Evolutionary conservation across 2,329 filamentous ascomycete species (phyloP).

Genomic region (Tolypocladium guangdongense): DNA sequence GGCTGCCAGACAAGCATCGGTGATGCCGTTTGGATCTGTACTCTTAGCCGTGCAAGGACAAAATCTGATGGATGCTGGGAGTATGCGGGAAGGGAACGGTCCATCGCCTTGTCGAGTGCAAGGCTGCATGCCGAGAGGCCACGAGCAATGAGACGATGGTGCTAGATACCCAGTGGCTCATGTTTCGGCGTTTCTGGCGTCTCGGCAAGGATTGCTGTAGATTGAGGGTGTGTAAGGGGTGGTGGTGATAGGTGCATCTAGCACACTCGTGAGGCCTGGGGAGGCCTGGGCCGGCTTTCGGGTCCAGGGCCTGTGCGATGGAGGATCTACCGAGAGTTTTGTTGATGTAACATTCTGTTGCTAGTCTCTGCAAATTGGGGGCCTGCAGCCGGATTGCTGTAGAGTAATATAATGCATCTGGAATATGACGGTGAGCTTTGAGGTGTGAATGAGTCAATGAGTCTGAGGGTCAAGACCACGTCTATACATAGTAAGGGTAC

Average conservation of each 20-base stretch:
- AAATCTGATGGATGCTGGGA: neutral
- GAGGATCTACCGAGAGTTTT: neutral
- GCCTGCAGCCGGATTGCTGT: neutral
- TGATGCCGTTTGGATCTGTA: neutral
- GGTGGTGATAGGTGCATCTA: neutral
- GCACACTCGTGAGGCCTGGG: neutral
- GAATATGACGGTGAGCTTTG: slow-evolving; percentile 3
- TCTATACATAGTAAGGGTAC: slow-evolving; percentile 8
- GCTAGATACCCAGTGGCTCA: slow-evolving; percentile 11
- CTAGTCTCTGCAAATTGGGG: neutral
- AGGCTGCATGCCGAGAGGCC: slow-evolving; percentile 3
- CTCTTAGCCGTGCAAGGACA: neutral
- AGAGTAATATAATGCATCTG: slow-evolving; percentile 5
- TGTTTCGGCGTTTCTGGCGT: slow-evolving; percentile 16
- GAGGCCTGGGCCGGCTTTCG: neutral
- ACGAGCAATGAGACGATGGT: slow-evolving; percentile 9
- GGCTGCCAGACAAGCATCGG: neutral
- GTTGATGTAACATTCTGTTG: neutral
- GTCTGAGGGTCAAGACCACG: slow-evolving; percentile 5
- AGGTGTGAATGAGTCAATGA: slow-evolving; percentile 6
- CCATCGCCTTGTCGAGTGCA: neutral
- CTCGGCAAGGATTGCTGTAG: slow-evolving; percentile 12
- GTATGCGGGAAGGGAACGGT: neutral
- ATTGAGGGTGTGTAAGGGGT: slow-evolving; percentile 2
- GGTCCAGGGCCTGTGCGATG: neutral